Evolutionary conservation across 345 rosid genomes (phyloP).

Genomic region (Euphorbia tirucalli): DNA sequence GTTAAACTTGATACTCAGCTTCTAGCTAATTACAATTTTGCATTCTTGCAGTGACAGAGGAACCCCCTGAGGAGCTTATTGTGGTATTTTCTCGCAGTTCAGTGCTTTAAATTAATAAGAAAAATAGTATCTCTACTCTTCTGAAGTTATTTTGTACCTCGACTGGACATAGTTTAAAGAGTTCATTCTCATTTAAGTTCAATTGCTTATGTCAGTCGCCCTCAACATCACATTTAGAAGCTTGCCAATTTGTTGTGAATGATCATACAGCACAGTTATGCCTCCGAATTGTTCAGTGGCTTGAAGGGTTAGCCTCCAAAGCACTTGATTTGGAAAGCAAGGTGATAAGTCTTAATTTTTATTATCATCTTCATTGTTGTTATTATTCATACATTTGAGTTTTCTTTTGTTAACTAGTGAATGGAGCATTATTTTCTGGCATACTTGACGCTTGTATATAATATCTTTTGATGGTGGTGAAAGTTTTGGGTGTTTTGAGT

Average conservation of each 20-base stretch:
- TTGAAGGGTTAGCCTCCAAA: slow-evolving; percentile 92
- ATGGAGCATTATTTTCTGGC: not conserved
- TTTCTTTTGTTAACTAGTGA: slow-evolving; percentile 16
- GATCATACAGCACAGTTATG: slow-evolving; percentile 91
- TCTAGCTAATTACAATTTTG: slow-evolving; percentile 2
- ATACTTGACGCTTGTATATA: not conserved
- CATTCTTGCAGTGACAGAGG: slow-evolving; percentile 67
- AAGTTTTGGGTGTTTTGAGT: not conserved
- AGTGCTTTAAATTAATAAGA: not conserved
- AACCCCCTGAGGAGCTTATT: slow-evolving; percentile 56
- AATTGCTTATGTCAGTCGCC: slow-evolving; percentile 52
- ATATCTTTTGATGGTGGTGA: not conserved
- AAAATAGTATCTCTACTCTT: not conserved
- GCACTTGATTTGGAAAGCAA: slow-evolving; percentile 90
- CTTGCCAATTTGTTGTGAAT: slow-evolving; percentile 81
- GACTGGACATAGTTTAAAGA: not conserved
- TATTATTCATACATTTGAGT: slow-evolving; percentile 2
- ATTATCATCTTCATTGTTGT: too few species aligned
- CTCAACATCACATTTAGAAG: slow-evolving; percentile 90
- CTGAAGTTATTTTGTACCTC: not conserved
- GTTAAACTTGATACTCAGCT: slow-evolving; percentile 2
- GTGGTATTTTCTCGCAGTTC: slow-evolving; percentile 43
- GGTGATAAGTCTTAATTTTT: slow-evolving; percentile 40
- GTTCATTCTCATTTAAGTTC: slow-evolving; percentile 19
- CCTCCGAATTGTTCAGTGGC: slow-evolving; percentile 93